Percentiles rank a stretch among this genome's conserved stretches.
Conservation (phyloP, 441 rosid genomes). For the Euphorbia schlechtendalii region DNA sequence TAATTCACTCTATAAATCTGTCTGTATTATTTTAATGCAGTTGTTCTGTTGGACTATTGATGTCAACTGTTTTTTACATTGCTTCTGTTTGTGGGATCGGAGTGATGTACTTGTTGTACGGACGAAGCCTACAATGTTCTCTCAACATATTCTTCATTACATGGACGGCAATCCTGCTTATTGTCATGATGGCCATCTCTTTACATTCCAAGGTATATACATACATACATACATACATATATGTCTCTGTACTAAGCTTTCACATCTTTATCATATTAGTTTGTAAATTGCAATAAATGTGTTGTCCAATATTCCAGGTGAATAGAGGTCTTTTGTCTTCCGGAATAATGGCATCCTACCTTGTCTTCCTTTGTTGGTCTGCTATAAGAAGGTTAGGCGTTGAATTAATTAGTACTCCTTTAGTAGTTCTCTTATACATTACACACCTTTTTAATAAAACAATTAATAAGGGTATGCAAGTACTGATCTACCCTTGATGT, state of each 20-base stretch:
- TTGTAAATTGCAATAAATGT: neutral
- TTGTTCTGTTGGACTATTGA: constrained; percentile 58
- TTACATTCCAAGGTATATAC: constrained; percentile 55
- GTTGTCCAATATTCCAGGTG: constrained; percentile 31
- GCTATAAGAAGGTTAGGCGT: constrained; percentile 71
- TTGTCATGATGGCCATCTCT: constrained; percentile 64
- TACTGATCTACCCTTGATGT: too few species aligned
- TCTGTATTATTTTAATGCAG: constrained; percentile 24
- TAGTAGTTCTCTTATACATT: too few species aligned
- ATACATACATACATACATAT: too few species aligned
- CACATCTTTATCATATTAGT: neutral
- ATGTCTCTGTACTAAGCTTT: neutral
- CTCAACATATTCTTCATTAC: constrained; percentile 83
- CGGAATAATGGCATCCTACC: constrained; percentile 81
- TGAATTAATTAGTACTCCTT: neutral
- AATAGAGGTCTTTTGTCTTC: constrained; percentile 73
- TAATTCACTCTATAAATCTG: constrained; percentile 5
- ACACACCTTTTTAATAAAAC: too few species aligned
- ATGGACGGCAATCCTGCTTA: constrained; percentile 62
- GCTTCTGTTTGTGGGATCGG: constrained; percentile 56
- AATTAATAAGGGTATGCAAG: too few species aligned
- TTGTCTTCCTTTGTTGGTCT: constrained; percentile 89
- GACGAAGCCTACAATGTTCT: constrained; percentile 35
- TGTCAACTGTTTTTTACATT: constrained; percentile 47
- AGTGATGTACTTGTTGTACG: constrained; percentile 51